Conservation (phyloP, 176 grass and related monocot species). For the Oryza longistaminata region DNA sequence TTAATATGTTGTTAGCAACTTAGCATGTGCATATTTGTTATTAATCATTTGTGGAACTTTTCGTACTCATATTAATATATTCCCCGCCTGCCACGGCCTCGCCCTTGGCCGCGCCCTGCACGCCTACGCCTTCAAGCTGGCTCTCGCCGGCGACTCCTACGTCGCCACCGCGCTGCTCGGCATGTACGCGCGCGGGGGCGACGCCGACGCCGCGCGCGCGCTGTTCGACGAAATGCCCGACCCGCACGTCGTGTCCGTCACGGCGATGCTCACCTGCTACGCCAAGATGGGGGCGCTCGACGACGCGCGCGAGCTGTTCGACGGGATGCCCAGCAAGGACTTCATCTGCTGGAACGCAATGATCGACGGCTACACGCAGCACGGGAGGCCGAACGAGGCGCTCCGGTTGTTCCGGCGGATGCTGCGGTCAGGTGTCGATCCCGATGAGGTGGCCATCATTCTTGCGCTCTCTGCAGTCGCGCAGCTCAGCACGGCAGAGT, state of each 20-base stretch:
- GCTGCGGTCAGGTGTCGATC: slow-evolving; percentile 49
- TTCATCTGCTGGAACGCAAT: slow-evolving; percentile 92
- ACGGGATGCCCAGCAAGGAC: slow-evolving; percentile 54
- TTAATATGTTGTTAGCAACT: too few relatives aligned
- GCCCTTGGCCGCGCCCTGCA: slow-evolving; percentile 64
- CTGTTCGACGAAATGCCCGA: slow-evolving; percentile 77
- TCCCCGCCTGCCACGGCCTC: slow-evolving; percentile 56
- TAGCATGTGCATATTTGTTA: too few relatives aligned
- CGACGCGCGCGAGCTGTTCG: slow-evolving; percentile 66
- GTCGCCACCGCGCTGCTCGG: slow-evolving; percentile 80
- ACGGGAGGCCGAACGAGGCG: slow-evolving; percentile 57
- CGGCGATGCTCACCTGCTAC: slow-evolving; percentile 92
- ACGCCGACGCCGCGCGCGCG: slow-evolving; percentile 58
- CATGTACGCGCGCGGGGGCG: slow-evolving; percentile 81
- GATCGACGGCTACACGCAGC: slow-evolving; percentile 90
- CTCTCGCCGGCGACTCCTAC: slow-evolving; percentile 58
- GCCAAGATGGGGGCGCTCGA: slow-evolving; percentile 60
- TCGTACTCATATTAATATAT: too few relatives aligned
- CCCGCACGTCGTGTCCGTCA: slow-evolving; percentile 64
- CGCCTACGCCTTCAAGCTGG: slow-evolving; percentile 72
- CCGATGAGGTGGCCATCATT: slow-evolving; percentile 64
- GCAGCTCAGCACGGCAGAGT: slow-evolving; percentile 55
- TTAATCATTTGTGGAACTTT: too few relatives aligned
- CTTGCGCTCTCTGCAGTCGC: slow-evolving; percentile 65
- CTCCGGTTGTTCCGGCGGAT: slow-evolving; percentile 73